phyloP scores from a whole-genome alignment of 2,329 filamentous ascomycete species.

The Stromatinia cepivora region DNA sequence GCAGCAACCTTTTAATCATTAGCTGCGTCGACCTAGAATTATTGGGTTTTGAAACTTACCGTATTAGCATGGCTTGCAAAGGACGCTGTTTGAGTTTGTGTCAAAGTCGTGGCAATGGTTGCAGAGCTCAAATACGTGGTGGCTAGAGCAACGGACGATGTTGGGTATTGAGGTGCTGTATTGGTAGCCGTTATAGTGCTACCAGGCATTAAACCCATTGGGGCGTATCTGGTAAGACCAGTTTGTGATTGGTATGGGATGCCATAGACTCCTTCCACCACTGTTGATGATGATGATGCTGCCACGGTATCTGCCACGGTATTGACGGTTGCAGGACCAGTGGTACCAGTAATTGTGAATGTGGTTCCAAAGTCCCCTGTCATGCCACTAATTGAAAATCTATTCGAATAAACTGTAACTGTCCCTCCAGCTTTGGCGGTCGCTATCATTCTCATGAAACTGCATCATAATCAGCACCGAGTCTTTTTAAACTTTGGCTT shows the following conservation, averaged over 20 bases:
- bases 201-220: constrained; percentile 45
- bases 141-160: constrained; percentile 41
- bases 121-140: constrained; percentile 40
- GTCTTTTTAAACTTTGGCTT: not conserved
- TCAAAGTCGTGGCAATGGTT: constrained; percentile 42
- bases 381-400: constrained; percentile 66
- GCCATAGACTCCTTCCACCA: constrained; percentile 32
- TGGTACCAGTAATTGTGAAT: constrained; percentile 42
- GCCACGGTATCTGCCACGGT: constrained; percentile 27
- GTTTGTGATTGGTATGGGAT: constrained; percentile 43
- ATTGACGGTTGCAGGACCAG: constrained; percentile 40
- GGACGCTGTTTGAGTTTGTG: constrained; percentile 41
- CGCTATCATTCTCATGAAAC: constrained; percentile 61
- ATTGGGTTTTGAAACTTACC: constrained; percentile 33
- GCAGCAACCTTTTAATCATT: constrained; percentile 35
- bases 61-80: constrained; percentile 43
- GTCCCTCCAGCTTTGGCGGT: constrained; percentile 54
- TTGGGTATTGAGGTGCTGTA: constrained; percentile 42
- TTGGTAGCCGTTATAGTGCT: constrained; percentile 44
- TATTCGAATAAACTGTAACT: constrained; percentile 59
- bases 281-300: constrained; percentile 18
- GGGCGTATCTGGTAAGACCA: constrained; percentile 44
- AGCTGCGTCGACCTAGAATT: constrained; percentile 19
- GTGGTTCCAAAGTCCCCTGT: constrained; percentile 54
- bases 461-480: constrained; percentile 37